Evolutionary conservation across 106 monocot genomes (phyloP).

Genomic region (Dendrobium nobile): DNA sequence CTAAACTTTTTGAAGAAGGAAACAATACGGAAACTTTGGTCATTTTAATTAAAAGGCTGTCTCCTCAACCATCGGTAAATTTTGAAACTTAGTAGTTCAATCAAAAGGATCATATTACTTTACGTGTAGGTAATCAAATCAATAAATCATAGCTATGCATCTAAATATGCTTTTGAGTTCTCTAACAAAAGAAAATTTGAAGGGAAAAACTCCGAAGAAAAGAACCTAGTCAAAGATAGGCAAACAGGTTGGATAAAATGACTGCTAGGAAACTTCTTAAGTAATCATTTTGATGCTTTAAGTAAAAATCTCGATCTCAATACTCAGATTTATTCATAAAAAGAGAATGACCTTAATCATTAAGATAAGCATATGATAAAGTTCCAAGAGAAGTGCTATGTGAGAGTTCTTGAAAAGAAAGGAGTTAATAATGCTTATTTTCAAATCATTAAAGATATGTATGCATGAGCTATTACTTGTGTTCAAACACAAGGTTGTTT

Average conservation of each 20-base stretch:
- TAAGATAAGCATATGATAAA: too few relatives aligned
- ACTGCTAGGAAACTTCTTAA: background rate
- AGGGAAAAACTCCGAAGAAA: background rate
- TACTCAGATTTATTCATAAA: too few relatives aligned
- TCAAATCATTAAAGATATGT: too few relatives aligned
- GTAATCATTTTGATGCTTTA: too few relatives aligned
- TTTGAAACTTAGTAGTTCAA: background rate
- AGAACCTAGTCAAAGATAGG: background rate
- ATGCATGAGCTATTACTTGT: too few relatives aligned
- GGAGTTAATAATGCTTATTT: too few relatives aligned
- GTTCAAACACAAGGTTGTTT: too few relatives aligned
- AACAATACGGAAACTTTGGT: too few relatives aligned
- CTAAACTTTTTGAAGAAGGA: background rate
- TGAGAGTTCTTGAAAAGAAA: too few relatives aligned
- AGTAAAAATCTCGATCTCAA: too few relatives aligned
- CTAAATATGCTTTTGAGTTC: background rate
- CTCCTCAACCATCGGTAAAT: background rate
- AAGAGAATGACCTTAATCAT: too few relatives aligned
- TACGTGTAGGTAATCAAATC: background rate
- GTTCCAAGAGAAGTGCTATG: too few relatives aligned
- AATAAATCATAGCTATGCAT: background rate
- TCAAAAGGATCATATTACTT: background rate
- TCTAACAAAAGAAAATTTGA: background rate
- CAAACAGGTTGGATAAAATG: background rate
- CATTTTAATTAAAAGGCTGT: background rate